These are phyloP conservation scores for Neoscytalidium dimidiatum DNA, from an alignment of 2,329 filamentous ascomycete species.

Conservation along the genomic window DNA sequence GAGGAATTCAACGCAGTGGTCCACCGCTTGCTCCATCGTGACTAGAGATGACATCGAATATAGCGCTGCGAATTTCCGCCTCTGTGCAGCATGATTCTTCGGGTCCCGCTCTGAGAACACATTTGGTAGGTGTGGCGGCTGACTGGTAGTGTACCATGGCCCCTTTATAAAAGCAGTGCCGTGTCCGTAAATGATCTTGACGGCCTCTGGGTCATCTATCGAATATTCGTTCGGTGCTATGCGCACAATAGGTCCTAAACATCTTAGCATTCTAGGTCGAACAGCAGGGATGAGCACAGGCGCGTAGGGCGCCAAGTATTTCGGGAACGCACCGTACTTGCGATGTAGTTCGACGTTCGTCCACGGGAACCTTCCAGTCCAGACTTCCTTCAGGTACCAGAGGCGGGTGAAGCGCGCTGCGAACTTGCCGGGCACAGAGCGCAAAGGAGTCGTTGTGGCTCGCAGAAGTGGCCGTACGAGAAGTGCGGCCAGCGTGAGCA, in stretches of 20 bases:
- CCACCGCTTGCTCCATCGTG: constrained; percentile 37
- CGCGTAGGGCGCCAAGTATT: too few relatives aligned
- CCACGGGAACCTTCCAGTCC: not conserved
- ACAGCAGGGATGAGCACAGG: too few relatives aligned
- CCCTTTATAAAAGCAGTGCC: constrained; percentile 56
- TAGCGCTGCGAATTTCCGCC: not conserved
- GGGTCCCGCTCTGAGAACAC: constrained; percentile 30
- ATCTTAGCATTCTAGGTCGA: constrained; percentile 10
- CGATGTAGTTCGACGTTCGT: constrained; percentile 38
- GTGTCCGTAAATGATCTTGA: constrained; percentile 33
- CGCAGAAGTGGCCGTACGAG: not conserved
- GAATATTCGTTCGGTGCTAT: constrained; percentile 34
- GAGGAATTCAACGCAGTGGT: not conserved
- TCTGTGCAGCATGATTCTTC: constrained; percentile 41
- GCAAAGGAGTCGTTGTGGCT: not conserved
- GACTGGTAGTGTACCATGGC: constrained; percentile 54
- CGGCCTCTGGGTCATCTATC: constrained; percentile 31
- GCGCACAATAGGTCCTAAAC: constrained; percentile 35
- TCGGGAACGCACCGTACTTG: not conserved
- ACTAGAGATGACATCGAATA: constrained; percentile 43
- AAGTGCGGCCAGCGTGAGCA: not conserved
- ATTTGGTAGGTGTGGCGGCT: not conserved
- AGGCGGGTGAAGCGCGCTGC: not conserved
- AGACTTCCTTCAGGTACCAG: not conserved
- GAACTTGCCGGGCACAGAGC: not conserved